These are phyloP conservation scores for Entamoeba invadens DNA, from an alignment of 208 protist species.

Conservation along the genomic window DNA sequence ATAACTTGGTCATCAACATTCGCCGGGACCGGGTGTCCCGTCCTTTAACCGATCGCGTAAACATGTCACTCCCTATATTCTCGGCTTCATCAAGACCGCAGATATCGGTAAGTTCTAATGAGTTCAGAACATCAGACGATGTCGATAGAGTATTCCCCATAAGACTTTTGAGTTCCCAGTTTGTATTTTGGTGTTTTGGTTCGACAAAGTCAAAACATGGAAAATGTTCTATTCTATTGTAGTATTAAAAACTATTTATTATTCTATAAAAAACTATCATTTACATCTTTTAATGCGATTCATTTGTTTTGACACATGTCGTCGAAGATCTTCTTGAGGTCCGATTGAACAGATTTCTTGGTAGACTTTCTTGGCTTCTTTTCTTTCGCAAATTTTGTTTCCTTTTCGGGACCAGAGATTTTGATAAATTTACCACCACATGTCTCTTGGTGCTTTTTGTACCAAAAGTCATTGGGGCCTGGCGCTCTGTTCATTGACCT, in stretches of 20 bases:
- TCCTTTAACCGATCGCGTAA: not conserved
- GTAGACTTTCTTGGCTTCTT: too few relatives aligned
- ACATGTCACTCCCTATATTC: not conserved
- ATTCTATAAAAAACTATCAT: too few relatives aligned
- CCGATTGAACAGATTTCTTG: too few relatives aligned
- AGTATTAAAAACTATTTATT: too few relatives aligned
- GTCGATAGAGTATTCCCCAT: not conserved
- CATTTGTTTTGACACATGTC: too few relatives aligned
- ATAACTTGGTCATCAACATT: not conserved
- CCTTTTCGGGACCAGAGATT: not conserved
- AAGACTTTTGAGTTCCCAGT: too few relatives aligned
- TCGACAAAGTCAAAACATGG: too few relatives aligned
- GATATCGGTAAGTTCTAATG: not conserved
- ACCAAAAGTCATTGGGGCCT: not conserved
- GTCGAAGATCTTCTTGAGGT: too few relatives aligned
- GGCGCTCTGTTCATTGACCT: not conserved
- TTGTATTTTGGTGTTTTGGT: too few relatives aligned
- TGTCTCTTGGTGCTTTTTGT: not conserved
- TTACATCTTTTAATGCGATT: too few relatives aligned
- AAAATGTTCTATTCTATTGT: too few relatives aligned
- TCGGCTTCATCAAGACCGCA: not conserved
- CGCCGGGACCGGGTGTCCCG: not conserved
- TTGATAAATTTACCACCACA: not conserved
- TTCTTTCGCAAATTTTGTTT: too few relatives aligned
- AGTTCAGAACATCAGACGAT: not conserved